phyloP scores from a whole-genome alignment of 129 eudicot genomes.

The Lactuca sativa region DNA sequence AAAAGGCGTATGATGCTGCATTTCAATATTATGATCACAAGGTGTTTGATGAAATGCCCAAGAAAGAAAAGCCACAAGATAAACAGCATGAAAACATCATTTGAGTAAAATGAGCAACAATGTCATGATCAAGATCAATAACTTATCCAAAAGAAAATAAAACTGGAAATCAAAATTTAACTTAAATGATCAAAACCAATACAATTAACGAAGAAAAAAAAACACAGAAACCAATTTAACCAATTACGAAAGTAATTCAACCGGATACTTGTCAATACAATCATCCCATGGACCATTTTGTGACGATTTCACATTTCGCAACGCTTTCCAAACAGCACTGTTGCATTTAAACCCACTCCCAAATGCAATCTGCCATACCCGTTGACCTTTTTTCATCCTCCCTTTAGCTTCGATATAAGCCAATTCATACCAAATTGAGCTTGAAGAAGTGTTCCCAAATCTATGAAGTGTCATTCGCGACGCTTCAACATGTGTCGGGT shows the following conservation, averaged over 20 bases:
- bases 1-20: no score
- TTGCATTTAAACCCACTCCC: conserved; percentile 82
- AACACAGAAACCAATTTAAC: conserved; percentile 3
- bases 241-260: conserved; percentile 43
- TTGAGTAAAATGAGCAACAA: background rate
- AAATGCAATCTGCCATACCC: conserved; percentile 82
- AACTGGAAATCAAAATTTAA: conserved; percentile 17
- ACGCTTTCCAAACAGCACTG: conserved; percentile 79
- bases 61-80: background rate
- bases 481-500: conserved; percentile 62
- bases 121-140: background rate
- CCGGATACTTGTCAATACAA: conserved; percentile 72
- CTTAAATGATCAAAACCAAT: conserved; percentile 29
- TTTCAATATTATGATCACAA: background rate
- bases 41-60: background rate
- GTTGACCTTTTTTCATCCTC: conserved; percentile 51
- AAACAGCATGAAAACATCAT: background rate
- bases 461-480: conserved; percentile 76
- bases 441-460: conserved; percentile 75
- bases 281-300: conserved; percentile 62
- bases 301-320: conserved; percentile 53
- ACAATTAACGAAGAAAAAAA: background rate
- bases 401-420: conserved; percentile 73
- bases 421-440: conserved; percentile 78
- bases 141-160: background rate